Evolutionary conservation across 1,139 yeast species (phyloP).

Genomic region (Meyerozyma sp.): DNA sequence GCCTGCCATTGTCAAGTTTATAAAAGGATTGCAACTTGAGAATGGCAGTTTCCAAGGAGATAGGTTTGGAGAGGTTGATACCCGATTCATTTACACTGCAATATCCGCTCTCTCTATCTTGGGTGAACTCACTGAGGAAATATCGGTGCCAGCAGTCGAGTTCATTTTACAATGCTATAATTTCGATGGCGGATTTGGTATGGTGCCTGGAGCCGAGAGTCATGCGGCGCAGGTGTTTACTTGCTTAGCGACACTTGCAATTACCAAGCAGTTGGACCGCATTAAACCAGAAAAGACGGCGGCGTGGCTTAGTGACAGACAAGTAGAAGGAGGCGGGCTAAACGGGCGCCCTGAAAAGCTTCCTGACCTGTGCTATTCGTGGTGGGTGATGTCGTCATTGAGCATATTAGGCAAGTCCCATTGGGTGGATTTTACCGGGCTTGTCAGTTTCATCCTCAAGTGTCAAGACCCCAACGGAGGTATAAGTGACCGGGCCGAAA

Average conservation of each 20-base stretch:
- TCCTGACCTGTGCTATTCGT: slow-evolving; percentile 94
- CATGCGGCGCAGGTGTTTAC: slow-evolving; percentile 94
- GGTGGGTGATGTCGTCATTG: slow-evolving; percentile 92
- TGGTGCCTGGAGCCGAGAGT: slow-evolving; percentile 91
- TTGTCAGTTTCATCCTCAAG: slow-evolving; percentile 60
- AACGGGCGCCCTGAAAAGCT: slow-evolving; percentile 95
- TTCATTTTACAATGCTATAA: slow-evolving; percentile 72
- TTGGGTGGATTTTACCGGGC: slow-evolving; percentile 66
- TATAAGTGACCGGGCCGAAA: slow-evolving; percentile 84
- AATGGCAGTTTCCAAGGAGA: slow-evolving; percentile 92
- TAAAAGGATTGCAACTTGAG: slow-evolving; percentile 53
- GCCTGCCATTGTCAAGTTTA: slow-evolving; percentile 28
- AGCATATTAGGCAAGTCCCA: slow-evolving; percentile 60
- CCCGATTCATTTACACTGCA: slow-evolving; percentile 84
- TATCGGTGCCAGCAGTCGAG: slow-evolving; percentile 59
- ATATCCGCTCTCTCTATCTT: slow-evolving; percentile 67
- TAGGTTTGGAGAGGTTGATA: slow-evolving; percentile 84
- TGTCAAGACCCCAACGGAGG: slow-evolving; percentile 91
- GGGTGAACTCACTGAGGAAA: slow-evolving; percentile 53
- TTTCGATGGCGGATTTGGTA: slow-evolving; percentile 95
- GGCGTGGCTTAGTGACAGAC: slow-evolving; percentile 90
- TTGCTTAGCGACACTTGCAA: slow-evolving; percentile 75
- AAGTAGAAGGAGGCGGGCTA: slow-evolving; percentile 84
- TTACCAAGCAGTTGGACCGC: slow-evolving; percentile 53
- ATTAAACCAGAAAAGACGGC: slow-evolving; percentile 51